Conservation (phyloP, 2,329 filamentous ascomycete genomes). For the Nemania sp. region DNA sequence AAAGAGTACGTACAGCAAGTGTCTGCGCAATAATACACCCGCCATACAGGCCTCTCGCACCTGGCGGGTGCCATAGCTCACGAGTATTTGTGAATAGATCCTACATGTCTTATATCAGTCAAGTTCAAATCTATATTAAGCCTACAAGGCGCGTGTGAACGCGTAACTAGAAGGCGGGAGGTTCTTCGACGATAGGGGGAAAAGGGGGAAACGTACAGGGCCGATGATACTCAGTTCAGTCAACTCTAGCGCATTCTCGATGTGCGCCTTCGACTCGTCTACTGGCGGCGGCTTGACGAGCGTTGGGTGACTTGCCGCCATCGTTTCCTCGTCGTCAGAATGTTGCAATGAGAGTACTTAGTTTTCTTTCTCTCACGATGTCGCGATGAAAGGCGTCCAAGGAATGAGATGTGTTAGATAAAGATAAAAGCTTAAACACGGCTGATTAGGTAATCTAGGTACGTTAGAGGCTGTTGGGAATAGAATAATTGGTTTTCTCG, state of each 20-base stretch:
- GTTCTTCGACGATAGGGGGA: too few relatives aligned
- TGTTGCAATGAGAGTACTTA: background rate
- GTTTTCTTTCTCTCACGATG: background rate
- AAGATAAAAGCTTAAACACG: background rate
- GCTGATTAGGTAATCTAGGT: slow-evolving; percentile 1
- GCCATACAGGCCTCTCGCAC: slow-evolving; percentile 93
- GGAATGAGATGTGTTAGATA: slow-evolving; percentile 6
- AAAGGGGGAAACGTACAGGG: slow-evolving; percentile 65
- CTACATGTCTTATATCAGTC: slow-evolving; percentile 54
- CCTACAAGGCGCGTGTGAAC: too few relatives aligned
- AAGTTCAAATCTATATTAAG: background rate
- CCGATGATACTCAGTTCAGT: slow-evolving; percentile 82
- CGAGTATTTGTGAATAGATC: slow-evolving; percentile 96
- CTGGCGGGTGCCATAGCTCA: slow-evolving; percentile 90
- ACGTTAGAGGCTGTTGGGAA: background rate
- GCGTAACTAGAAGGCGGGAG: too few relatives aligned
- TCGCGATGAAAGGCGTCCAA: background rate
- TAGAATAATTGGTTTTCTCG: background rate
- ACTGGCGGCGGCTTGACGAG: slow-evolving; percentile 80
- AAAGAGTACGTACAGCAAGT: slow-evolving; percentile 47
- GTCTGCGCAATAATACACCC: slow-evolving; percentile 90
- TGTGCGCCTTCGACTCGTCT: slow-evolving; percentile 78
- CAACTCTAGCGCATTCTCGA: slow-evolving; percentile 91
- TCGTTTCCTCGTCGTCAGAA: slow-evolving; percentile 5
- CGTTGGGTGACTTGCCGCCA: slow-evolving; percentile 58